Evolutionary conservation across 2,329 filamentous ascomycete genomes (phyloP), one percentile per base, ranked within the genome.

Genomic region (Rhynchosporium agropyri): DNA sequence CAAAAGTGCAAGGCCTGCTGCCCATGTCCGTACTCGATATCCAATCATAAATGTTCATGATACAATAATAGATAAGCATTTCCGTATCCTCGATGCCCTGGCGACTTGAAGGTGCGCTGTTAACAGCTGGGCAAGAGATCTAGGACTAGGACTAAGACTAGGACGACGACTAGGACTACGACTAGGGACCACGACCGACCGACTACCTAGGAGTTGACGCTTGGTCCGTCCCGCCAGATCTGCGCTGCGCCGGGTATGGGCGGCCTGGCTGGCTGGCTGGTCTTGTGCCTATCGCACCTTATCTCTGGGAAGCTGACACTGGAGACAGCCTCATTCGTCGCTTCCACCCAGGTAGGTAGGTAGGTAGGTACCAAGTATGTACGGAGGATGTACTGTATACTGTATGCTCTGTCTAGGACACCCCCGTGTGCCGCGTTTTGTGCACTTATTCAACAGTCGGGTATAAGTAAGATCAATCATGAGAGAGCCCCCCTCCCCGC

Each of bases 141-240:
- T 57, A 13, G 54, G 13, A 57, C 60, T 65, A 20, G 20, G 20
- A 20, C 20, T 20, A 20, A 1, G 20, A 20, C 20, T 20, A 20
- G 20, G 20, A 20, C 20, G 20, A 20, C 20, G 20, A 20, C 20
- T 20, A 20, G 20, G 20, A 20, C 20, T 1, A 20, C 20, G 20
- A 20, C 20, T 20, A 20, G 20, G 20, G 20, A 20, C 20, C 20
- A 20, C 20, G 20, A 20, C 20, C 20, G 20, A 20, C 20, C 1
- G 20, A 20, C 20, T 20, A 57, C 45, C 42, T 57, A 13, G 54
- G 28, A 57, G 56, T 65, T 49, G 61, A 45, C 48, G 33, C 59
- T 64, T 54, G 62, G 50, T 43, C 58, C 38, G 50, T 43, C 58
- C 38, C 63, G 38, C 56, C 20, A 64, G 65, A 67, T 67, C 65